phyloP scores from a whole-genome alignment of 169 alveolate genomes.

The Plasmodium vivax region DNA sequence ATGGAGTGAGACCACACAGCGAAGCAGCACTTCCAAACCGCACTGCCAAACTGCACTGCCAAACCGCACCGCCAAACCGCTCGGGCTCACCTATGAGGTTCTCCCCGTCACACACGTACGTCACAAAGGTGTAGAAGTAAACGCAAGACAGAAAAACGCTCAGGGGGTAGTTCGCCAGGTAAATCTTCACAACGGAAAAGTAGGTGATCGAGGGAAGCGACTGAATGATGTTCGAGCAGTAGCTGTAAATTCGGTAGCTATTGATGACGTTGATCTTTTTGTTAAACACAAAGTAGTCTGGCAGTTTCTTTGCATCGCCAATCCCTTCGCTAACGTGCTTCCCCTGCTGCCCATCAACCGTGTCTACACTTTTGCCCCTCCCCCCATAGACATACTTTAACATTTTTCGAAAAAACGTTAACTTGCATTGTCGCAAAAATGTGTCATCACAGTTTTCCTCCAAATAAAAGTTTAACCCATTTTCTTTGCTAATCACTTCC shows the following conservation, averaged over 20 bases:
- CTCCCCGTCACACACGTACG: constrained; percentile 50
- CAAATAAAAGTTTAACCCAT: constrained; percentile 52
- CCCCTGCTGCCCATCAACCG: not conserved
- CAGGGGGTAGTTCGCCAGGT: constrained; percentile 49
- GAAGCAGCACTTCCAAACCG: not conserved
- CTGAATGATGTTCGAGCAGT: constrained; percentile 55
- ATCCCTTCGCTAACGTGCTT: not conserved
- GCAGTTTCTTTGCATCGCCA: not conserved
- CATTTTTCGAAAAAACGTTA: constrained; percentile 39
- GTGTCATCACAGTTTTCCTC: constrained; percentile 26
- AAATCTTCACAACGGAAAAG: constrained; percentile 59
- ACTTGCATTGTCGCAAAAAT: constrained; percentile 33
- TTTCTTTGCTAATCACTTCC: constrained; percentile 63
- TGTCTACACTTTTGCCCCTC: not conserved
- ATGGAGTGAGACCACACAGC: not conserved
- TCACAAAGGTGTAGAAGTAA: constrained; percentile 54
- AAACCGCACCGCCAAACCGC: too few species aligned
- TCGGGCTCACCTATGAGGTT: constrained; percentile 17
- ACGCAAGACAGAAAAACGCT: constrained; percentile 59
- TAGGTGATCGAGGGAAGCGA: constrained; percentile 68
- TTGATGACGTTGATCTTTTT: constrained; percentile 52
- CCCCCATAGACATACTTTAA: constrained; percentile 5
- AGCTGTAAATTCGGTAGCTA: constrained; percentile 30
- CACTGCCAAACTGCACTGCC: not conserved
- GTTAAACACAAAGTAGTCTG: constrained; percentile 26